Base-by-base conservation (phyloP, 2,329 filamentous ascomycete species). In the Penicillium sp. region DNA sequence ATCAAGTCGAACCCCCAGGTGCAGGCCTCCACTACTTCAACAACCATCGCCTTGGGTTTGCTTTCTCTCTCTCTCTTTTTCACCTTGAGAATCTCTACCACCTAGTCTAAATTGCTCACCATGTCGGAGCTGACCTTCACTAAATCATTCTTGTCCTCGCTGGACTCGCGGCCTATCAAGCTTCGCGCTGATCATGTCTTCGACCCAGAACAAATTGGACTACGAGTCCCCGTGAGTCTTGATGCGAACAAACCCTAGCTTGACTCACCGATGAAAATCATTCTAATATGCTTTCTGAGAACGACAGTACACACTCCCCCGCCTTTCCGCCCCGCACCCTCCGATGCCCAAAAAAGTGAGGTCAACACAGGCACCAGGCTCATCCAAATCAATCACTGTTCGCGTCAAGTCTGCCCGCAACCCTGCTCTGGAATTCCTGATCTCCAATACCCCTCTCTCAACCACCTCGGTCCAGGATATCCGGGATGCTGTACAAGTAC, bases 171-270 rank as follows among this genome's bases (percentile, higher is more conserved):
- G 49, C 89, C 92, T 8, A 75, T 87, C 67, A 95, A 92, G 80
- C 84, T 97, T 62, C 86, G 88, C n/a, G 81, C 90, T 63, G 91
- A 97, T 75, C 89, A 97, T 85, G 87, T 95, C 74, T 90, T 93
- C 76, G 91, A 97, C 71, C 86, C 91, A 49, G 87, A 87, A 68
- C 85, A 82, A 64, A 92, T 93, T 72, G 89, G 90, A 25, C 80
- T 89, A 27, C 86, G 89, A 60, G 82, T 86, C 63, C 88, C 92
- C 16, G 93, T 97, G 84, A 31, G 87, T 65, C 45, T 40, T 34
- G 15, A 25, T 48, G 39, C 9, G 13, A 57, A 21, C 16, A 44
- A 16, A 27, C 15, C 3, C 7, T 11, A 8, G 3, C 25, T 23
- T 40, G 3, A 10, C 13, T 15, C 0, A 25, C 25, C 7, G 4